Evolutionary conservation across 2,329 filamentous ascomycete species (phyloP).

Genomic region (Tricladium varicosporioides): DNA sequence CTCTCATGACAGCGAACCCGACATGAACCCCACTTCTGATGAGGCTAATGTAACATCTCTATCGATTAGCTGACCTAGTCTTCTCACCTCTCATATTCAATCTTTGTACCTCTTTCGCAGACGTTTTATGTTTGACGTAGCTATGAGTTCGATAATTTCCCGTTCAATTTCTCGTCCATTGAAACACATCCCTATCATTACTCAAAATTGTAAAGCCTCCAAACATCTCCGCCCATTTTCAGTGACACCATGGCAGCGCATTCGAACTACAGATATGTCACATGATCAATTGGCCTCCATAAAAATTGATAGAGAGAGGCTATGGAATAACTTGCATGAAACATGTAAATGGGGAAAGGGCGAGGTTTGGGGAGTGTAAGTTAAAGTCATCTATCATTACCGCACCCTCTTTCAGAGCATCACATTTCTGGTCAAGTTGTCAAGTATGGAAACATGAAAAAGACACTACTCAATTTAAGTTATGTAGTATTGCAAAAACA

Average conservation of each 20-base stretch:
- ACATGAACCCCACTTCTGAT: no score
- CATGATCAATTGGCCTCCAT: slow-evolving; percentile 50
- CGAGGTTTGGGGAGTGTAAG: slow-evolving; percentile 65
- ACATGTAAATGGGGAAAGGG: slow-evolving; percentile 67
- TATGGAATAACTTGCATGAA: slow-evolving; percentile 63
- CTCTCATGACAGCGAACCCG: no score
- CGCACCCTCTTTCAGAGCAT: no score
- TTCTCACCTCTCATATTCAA: no score
- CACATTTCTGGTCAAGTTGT: no score
- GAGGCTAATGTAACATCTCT: no score
- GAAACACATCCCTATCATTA: neutral
- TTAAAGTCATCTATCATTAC: slow-evolving; percentile 17
- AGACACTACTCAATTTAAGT: no score
- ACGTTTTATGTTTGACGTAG: neutral
- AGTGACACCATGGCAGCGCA: slow-evolving; percentile 8
- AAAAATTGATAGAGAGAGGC: slow-evolving; percentile 55
- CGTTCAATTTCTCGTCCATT: neutral
- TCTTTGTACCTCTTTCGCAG: no score
- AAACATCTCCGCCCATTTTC: slow-evolving; percentile 14
- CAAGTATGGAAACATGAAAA: no score
- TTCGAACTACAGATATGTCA: slow-evolving; percentile 38
- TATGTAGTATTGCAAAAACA: no score
- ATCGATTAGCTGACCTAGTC: no score
- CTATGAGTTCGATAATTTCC: neutral
- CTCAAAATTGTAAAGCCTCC: neutral